Evolutionary conservation across 352 stramenopile species (phyloP), one percentile per base, ranked within the genome.

Genomic region (Albugo laibachii): DNA sequence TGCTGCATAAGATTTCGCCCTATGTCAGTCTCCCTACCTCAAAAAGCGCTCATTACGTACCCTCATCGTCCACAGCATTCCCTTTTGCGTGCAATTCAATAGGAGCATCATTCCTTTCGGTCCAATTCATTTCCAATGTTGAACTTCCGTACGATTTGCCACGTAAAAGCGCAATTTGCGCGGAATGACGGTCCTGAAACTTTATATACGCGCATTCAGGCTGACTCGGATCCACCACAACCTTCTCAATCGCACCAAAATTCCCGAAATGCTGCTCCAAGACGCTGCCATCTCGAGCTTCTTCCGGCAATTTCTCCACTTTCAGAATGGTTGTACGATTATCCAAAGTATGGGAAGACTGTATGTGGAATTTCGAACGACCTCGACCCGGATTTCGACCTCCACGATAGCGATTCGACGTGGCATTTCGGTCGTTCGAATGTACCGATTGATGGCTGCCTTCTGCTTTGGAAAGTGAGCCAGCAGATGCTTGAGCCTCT

Each of bases 241-340:
- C 78, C 13, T 62, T 59, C 50, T 87, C 75, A 11, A 92, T 70
- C 3, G 62, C 59, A n/a, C 78, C 78, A 63, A 86, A 92, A 44
- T 78, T 78, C 50, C 70, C 72, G 61, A 92, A 92, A 44, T 92
- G 78, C 62, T 92, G 75, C 49, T 82, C 74, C 48, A 88, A 42
- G 31, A 85, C 78, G 24, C 73, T 74, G 15, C 69, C 55, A 45
- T 88, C 74, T 6, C 73, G 62, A n/a, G 73, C 69, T 31, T 81
- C 78, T 34, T 85, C 73, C 0, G 75, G 75, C 16, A 88, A 46
- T 34, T 84, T 80, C 21, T 57, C 66, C 40, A 92, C 64, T 45
- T 81, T 76, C 11, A 92, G 69, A 43, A 86, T 83, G 41, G 73
- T 87, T 15, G 78, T 88, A 42, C 78, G 78, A 52, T 88, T 88